Percentiles rank a stretch among this genome's conserved stretches.
Conservation (phyloP, 148 eudicot genomes). For the Linanthus parryae region DNA sequence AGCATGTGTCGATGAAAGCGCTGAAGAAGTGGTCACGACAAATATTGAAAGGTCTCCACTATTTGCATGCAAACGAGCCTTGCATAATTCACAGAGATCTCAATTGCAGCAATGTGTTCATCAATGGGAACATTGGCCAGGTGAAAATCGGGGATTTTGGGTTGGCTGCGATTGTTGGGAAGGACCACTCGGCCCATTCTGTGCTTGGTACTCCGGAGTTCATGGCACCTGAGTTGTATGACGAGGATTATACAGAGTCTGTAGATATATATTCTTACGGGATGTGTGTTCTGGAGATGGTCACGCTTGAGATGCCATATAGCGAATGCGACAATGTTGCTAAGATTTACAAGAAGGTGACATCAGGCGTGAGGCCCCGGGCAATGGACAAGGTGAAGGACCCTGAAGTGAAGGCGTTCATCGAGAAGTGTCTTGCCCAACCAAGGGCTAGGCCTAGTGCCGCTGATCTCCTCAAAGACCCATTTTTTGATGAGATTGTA, state of each 20-base stretch:
- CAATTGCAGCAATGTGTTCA: conserved; percentile 74
- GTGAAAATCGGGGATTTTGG: conserved; percentile 89
- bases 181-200: conserved; percentile 60
- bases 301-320: conserved; percentile 71
- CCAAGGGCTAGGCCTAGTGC: conserved; percentile 73
- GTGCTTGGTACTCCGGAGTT: conserved; percentile 76
- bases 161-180: conserved; percentile 57
- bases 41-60: conserved; percentile 67
- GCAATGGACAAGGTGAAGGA: conserved; percentile 55
- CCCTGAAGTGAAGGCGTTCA: conserved; percentile 47
- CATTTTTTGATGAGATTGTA: conserved; percentile 46
- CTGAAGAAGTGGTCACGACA: conserved; percentile 86
- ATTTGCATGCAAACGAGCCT: conserved; percentile 70
- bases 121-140: conserved; percentile 82
- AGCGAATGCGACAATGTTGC: conserved; percentile 67
- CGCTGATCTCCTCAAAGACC: conserved; percentile 55
- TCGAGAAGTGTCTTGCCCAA: conserved; percentile 70
- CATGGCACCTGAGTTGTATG: conserved; percentile 89
- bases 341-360: conserved; percentile 64
- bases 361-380: conserved; percentile 45
- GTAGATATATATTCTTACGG: conserved; percentile 77
- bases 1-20: conserved; percentile 62
- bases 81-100: conserved; percentile 82
- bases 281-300: conserved; percentile 75
- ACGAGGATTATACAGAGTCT: conserved; percentile 63